Evolutionary conservation across 2,329 filamentous ascomycete species (phyloP), one percentile per base, ranked within the genome.

Genomic region (Ceratocystiopsis minuta): DNA sequence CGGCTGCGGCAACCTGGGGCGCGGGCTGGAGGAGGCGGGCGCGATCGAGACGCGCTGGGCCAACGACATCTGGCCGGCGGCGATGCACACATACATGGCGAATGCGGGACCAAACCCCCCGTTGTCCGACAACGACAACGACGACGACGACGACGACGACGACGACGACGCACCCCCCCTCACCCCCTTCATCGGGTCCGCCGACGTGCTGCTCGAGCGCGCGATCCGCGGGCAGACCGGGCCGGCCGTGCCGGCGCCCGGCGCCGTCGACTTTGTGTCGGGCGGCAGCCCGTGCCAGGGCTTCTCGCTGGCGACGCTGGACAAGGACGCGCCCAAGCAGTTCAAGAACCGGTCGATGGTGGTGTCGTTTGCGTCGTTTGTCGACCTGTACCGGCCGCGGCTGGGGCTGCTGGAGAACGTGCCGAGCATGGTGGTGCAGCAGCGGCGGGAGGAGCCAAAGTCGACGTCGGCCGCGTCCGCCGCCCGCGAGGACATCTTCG

Each of bases 331-430:
- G 2, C 53, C 62, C 0, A 42, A 60, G 4, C 78, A 80, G 10
- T 57, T 75, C 6, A 72, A 73, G 45, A 85, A 90, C 52, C 79
- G 80, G 32, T 87, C 81, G 0, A 70, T 90, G 28, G 70, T 90
- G 0, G 82, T 80, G 0, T 80, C 80, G 0, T 83, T 88, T 34
- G 77, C 76, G 0, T 75, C 82, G 0, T 83, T 70, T 45, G 64
- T 88, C 2, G 83, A 92, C 47, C 59, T 84, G 0, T 86, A 83
- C 48, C 69, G 78, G 0, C 83, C 84, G 0, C 65, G 71, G n/a
- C 88, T 81, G 52, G 80, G 76, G 0, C 49, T 88, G 0, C 64
- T 92, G 0, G 84, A 92, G 55, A 92, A 92, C 49, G 84, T 92
- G 0, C 58, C 71, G 0, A 65, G 61, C 0, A 83, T 88, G 60